Conservation (phyloP, 352 stramenopile species). For the Phytophthora europaea region DNA sequence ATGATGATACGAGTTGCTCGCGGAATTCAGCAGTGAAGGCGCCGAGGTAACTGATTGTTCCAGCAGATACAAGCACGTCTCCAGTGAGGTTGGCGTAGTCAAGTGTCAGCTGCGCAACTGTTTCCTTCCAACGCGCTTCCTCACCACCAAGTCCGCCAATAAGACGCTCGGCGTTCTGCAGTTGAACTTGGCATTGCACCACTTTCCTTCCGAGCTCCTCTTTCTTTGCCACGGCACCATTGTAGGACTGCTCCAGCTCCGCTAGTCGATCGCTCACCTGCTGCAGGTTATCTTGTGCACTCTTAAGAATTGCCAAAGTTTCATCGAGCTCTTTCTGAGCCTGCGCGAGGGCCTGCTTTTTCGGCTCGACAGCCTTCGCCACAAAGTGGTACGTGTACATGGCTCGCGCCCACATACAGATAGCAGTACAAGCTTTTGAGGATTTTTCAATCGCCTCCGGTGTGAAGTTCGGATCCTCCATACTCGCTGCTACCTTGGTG, state of each 20-base stretch:
- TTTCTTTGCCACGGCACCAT: slow-evolving; percentile 90
- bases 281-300: slow-evolving; percentile 85
- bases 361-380: slow-evolving; percentile 92
- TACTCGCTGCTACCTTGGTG: slow-evolving; percentile 82
- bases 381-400: slow-evolving; percentile 96
- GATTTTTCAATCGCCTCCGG: slow-evolving; percentile 93
- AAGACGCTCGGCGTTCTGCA: slow-evolving; percentile 89
- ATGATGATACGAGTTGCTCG: slow-evolving; percentile 67
- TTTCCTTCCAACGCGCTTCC: slow-evolving; percentile 88
- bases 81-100: slow-evolving; percentile 86
- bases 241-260: slow-evolving; percentile 89
- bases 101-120: slow-evolving; percentile 76
- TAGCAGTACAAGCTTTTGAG: slow-evolving; percentile 92
- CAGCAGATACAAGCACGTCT: slow-evolving; percentile 88
- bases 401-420: slow-evolving; percentile 94
- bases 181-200: slow-evolving; percentile 90
- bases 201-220: slow-evolving; percentile 92
- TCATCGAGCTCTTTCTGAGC: slow-evolving; percentile 90
- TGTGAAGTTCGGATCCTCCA: slow-evolving; percentile 92
- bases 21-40: slow-evolving; percentile 92
- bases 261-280: slow-evolving; percentile 88
- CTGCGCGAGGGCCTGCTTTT: slow-evolving; percentile 88
- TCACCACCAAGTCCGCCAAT: slow-evolving; percentile 89
- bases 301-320: slow-evolving; percentile 83
- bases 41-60: slow-evolving; percentile 90